These are phyloP conservation scores for Hyaloperonospora brassicae DNA, from an alignment of 352 stramenopile genomes.

Conservation along the genomic window DNA sequence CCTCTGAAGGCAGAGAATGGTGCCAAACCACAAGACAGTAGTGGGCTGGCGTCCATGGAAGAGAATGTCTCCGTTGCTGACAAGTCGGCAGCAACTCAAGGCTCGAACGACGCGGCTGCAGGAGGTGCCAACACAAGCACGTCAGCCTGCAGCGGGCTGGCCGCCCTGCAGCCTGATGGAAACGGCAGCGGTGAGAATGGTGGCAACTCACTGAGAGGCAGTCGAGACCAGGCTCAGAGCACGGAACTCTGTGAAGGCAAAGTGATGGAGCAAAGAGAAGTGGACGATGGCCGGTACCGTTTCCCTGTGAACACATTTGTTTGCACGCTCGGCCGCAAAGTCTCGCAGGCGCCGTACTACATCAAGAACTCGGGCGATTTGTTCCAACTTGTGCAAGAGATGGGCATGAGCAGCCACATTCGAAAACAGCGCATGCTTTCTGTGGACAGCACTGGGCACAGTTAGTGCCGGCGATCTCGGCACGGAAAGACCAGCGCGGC, in stretches of 20 bases:
- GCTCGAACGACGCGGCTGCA: neutral
- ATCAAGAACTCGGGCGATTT: conserved; percentile 84
- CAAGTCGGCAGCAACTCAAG: conserved; percentile 2
- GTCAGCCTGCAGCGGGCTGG: conserved; percentile 10
- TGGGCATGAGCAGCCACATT: conserved; percentile 78
- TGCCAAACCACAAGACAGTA: conserved; percentile 6
- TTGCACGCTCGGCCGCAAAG: conserved; percentile 72
- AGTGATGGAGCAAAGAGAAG: conserved; percentile 11
- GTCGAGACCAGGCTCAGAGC: conserved; percentile 9
- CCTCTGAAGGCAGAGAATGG: conserved; percentile 57
- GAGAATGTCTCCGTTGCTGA: conserved; percentile 7
- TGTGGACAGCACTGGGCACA: conserved; percentile 26
- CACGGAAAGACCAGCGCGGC: conserved; percentile 27
- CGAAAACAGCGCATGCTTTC: conserved; percentile 64
- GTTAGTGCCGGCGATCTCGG: conserved; percentile 5
- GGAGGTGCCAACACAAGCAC: neutral
- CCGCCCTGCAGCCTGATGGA: neutral
- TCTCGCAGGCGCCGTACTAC: conserved; percentile 78
- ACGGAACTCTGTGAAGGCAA: conserved; percentile 7
- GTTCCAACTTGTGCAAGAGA: conserved; percentile 76
- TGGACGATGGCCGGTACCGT: conserved; percentile 45
- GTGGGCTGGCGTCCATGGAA: conserved; percentile 4
- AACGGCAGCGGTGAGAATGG: conserved; percentile 3
- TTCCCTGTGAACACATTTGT: conserved; percentile 84
- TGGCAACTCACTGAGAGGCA: neutral